Evolutionary conservation across 768 basidiomycete species (phyloP).

Genomic region (Panaeolus cyanescens): DNA sequence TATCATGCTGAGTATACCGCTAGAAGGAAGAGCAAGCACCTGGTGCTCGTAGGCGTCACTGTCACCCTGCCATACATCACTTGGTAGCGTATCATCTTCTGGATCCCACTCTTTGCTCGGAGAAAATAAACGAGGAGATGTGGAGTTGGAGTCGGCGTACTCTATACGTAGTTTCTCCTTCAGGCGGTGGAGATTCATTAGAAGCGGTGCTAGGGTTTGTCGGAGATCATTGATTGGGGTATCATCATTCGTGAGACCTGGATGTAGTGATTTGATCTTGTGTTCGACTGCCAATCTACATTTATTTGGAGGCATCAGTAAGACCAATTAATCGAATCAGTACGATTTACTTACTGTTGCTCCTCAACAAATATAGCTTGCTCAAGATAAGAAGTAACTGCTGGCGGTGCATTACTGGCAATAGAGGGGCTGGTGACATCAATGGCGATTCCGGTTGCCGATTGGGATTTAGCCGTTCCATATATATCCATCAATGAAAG

Average conservation of each 20-base stretch:
- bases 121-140: not conserved
- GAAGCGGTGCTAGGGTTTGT: not conserved
- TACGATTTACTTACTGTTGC: not conserved
- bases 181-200: not conserved
- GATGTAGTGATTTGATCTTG: not conserved
- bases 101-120: not conserved
- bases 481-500: no score
- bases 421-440: no score
- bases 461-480: no score
- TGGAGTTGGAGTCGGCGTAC: no score
- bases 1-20: not conserved
- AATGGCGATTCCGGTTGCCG: no score
- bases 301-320: no score
- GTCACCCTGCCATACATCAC: not conserved
- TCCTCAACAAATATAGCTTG: not conserved
- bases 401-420: no score
- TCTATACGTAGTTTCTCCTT: no score
- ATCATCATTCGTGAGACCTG: not conserved
- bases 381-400: not conserved
- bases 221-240: not conserved
- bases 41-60: not conserved
- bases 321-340: no score
- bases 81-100: not conserved
- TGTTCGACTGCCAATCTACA: not conserved
- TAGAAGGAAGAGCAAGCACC: not conserved